Base-by-base conservation (phyloP, 495 filamentous ascomycete genomes). In the Penicillium tannophilum region DNA sequence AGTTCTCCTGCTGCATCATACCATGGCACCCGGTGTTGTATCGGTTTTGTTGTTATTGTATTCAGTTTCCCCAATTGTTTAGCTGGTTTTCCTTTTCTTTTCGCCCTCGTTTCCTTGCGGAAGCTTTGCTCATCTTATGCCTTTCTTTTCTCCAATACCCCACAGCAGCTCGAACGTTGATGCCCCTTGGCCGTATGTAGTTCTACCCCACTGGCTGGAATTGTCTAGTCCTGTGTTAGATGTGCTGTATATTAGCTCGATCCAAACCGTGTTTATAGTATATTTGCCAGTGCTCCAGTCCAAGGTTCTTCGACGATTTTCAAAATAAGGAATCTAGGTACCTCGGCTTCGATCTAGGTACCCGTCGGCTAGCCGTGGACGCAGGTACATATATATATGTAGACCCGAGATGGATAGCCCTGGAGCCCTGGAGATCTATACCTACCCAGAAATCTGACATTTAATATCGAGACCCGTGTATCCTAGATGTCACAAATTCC, bases 231-330 rank as follows among this genome's bases (percentile, higher is more conserved):
- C 66, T 58, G 59, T 67, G 55, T 68, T 74, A 71, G 71, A 73
- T 63, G 59, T 68, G 59, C 62, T 76, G 72, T 72, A 75, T 63
- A 73, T 66, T 76, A 76, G 54, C 64, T 57, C 63, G 60, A 57
- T 62, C 30, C 16, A 42, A 47, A 47, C 43, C 19, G 43, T 58
- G 30, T 52, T 51, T 31, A 50, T 39, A 45, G 14, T 16, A 36
- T 36, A 41, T 41, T 41, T 41, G 39, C 26, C 28, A 23, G 19
- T 28, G 28, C 28, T 23, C 20, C 20, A 33, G 31, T 33, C 31
- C 8, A 33, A 33, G 2, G 11, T 33, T 8, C 3, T 36, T 12
- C 10, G 10, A 36, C 33, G 33, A 14, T 14, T 7, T 28, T 7
- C 28, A 7, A 4, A 7, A 28, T 28, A 28, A 0, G 6, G 28